Base-by-base conservation (phyloP, 202 grass and related monocot genomes). In the Panicum hallii region DNA sequence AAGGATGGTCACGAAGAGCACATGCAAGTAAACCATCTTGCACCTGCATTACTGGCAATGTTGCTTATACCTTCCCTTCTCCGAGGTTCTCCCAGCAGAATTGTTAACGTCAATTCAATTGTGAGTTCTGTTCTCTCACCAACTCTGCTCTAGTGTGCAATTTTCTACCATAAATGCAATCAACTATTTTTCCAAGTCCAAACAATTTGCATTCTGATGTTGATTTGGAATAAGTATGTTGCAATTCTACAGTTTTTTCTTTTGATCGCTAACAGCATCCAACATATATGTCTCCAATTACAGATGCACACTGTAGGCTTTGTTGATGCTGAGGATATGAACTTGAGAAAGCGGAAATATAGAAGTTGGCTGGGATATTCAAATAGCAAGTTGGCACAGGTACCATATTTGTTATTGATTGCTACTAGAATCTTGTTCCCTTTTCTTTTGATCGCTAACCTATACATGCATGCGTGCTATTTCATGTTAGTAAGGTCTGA, bases 361-460 rank as follows among this genome's bases (percentile, higher is more conserved):
- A 87, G 20, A 91, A 94, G 97, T 86, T 82, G 88, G 82, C 63
- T 89, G 82, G 97, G 79, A 86, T 99, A 99, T 67, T 83, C 97
- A 83, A 99, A 92, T 81, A 97, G 97, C 91, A 99, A 99, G 72
- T 86, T 99, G 79, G 97, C 97, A n/a, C 97, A 99, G 97, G 97
- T 99, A 92, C 23, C 19, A 19, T 47, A 44, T 50, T 17, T 68
- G n/a, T 45, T 52, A 22, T 20, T 43, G n/a, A 63, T 61, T 49
- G n/a, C 9, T 75, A 67, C 20, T 23, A 19, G n/a, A 43, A 19
- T 44, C 30, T n/a, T 60, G 13, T 32, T 55, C 64, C 7, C 28
- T 15, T 66, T 23, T 41, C 22, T 4, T 74, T 50, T 66, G 26
- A 26, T 26, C 16, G 75, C 34, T 48, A 46, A 75, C 11, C 14